phyloP scores from a whole-genome alignment of 805 yeast species.

The Wickerhamiella nectarea region DNA sequence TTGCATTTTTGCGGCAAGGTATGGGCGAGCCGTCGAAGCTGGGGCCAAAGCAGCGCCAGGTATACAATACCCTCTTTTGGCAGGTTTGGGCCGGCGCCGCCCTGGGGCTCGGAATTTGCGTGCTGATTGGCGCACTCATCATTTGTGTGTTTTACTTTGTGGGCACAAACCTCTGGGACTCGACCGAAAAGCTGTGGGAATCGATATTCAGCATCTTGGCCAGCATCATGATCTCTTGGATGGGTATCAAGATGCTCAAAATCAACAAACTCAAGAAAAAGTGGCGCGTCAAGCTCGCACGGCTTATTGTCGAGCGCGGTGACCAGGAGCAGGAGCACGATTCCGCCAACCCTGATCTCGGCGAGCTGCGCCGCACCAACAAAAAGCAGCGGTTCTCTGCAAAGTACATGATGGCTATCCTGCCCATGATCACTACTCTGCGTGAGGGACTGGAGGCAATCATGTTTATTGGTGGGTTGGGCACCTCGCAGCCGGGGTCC shows the following conservation, averaged over 20 bases:
- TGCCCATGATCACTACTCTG: slow-evolving; percentile 75
- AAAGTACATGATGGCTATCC: slow-evolving; percentile 54
- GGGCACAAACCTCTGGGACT: slow-evolving; percentile 77
- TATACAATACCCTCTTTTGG: slow-evolving; percentile 36
- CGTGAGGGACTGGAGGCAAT: slow-evolving; percentile 89
- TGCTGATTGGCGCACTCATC: slow-evolving; percentile 59
- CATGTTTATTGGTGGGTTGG: slow-evolving; percentile 81
- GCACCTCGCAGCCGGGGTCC: slow-evolving; percentile 52
- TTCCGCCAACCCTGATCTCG: neutral
- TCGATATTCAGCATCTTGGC: slow-evolving; percentile 70
- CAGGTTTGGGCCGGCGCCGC: slow-evolving; percentile 80
- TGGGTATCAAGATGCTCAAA: slow-evolving; percentile 76
- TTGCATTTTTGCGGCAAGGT: slow-evolving; percentile 77
- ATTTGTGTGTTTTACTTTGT: slow-evolving; percentile 56
- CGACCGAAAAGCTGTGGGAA: slow-evolving; percentile 82
- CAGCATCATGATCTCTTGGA: slow-evolving; percentile 61
- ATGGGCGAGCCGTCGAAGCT: slow-evolving; percentile 32
- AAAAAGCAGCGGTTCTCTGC: slow-evolving; percentile 19
- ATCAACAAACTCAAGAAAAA: slow-evolving; percentile 71
- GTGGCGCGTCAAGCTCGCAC: slow-evolving; percentile 54
- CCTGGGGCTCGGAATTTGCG: slow-evolving; percentile 54
- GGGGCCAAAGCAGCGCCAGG: slow-evolving; percentile 11
- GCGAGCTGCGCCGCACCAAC: neutral
- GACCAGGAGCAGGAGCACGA: neutral
- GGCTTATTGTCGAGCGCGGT: slow-evolving; percentile 23